Percentiles rank a stretch among this genome's conserved stretches.
These are phyloP conservation scores for Cucumis sativus DNA, from an alignment of 306 rosid species.

Conservation along the genomic window DNA sequence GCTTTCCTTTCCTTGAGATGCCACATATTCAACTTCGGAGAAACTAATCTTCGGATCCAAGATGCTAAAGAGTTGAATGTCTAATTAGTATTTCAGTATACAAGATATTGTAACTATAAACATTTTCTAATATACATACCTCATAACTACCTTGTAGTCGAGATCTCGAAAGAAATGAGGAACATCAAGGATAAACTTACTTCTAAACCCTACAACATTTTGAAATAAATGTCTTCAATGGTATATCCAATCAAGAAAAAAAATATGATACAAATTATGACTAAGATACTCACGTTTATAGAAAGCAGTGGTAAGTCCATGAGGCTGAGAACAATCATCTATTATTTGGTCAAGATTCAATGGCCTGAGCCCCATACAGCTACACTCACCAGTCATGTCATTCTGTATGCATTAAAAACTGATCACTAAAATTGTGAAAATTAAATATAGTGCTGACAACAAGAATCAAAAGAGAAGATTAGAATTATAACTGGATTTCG, in stretches of 20 bases:
- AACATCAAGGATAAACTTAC: background rate
- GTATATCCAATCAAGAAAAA: background rate
- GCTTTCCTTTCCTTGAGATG: background rate
- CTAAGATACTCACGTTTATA: background rate
- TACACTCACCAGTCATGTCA: constrained; percentile 3
- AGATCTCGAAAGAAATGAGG: constrained; percentile 1
- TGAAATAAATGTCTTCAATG: background rate
- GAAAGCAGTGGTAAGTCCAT: background rate
- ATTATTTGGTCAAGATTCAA: background rate
- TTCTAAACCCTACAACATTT: background rate
- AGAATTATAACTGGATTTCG: background rate
- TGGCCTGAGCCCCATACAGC: background rate
- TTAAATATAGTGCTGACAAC: background rate
- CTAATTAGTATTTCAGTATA: background rate
- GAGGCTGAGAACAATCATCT: background rate
- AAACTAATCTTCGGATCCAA: background rate
- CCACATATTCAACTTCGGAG: background rate
- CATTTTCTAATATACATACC: background rate
- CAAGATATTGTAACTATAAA: background rate
- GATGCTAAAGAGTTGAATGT: background rate
- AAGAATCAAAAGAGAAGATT: background rate
- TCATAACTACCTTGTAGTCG: background rate
- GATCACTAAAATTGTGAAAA: background rate
- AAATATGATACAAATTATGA: background rate
- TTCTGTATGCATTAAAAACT: background rate